Evolutionary conservation across 2,329 filamentous ascomycete genomes (phyloP).

Genomic region (Magnaporthiopsis incrustans): DNA sequence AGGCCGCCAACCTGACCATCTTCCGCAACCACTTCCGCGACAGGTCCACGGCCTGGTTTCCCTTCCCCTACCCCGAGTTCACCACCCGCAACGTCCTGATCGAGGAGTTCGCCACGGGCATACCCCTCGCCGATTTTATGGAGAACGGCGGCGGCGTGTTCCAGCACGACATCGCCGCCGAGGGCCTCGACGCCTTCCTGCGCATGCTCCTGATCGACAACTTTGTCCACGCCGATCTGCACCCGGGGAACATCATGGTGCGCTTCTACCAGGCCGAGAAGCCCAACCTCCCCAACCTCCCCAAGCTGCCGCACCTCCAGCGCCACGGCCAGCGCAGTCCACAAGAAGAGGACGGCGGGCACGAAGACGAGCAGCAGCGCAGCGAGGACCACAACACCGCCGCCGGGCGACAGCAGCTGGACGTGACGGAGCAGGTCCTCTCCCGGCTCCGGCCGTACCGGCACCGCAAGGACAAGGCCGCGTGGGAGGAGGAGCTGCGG

Average conservation of each 20-base stretch:
- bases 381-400: conserved; percentile 19
- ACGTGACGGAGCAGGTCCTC: conserved; percentile 84
- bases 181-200: conserved; percentile 90
- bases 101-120: conserved; percentile 92
- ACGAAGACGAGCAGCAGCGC: conserved; percentile 6
- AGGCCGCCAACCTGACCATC: conserved; percentile 78
- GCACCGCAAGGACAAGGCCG: conserved; percentile 49
- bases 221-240: conserved; percentile 92
- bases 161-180: conserved; percentile 87
- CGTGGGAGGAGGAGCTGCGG: conserved; percentile 67
- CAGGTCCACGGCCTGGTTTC: conserved; percentile 91
- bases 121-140: conserved; percentile 83
- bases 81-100: conserved; percentile 88
- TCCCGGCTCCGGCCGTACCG: conserved; percentile 68
- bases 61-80: conserved; percentile 86
- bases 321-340: conserved; percentile 14
- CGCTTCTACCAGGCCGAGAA: conserved; percentile 85
- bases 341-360: conserved; percentile 16
- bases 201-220: conserved; percentile 97
- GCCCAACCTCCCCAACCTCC: conserved; percentile 46
- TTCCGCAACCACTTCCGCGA: conserved; percentile 89
- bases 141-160: conserved; percentile 88
- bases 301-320: conserved; percentile 23
- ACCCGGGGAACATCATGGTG: conserved; percentile 99
- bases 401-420: conserved; percentile 36